A percentile compares a stretch with the other conserved stretches of the same genome.
phyloP scores from a whole-genome alignment of 176 grass and related monocot species.

The Carex littledalei region DNA sequence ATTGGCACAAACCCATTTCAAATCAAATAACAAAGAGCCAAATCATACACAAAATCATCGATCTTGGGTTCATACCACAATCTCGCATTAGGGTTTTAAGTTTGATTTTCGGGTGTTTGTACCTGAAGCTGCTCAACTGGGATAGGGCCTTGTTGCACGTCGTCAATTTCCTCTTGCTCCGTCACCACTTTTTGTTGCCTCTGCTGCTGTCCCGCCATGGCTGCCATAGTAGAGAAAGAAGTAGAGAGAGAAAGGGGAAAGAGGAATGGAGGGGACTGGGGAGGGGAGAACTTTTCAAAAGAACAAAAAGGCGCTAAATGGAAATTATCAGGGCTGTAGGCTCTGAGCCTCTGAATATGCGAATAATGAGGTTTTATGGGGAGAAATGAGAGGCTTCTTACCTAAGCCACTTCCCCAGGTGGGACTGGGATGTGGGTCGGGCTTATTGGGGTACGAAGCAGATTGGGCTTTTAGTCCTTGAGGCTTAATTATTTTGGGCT shows the following conservation, averaged over 20 bases:
- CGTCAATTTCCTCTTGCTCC: constrained; percentile 46
- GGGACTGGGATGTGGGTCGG: not conserved
- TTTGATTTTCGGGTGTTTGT: not conserved
- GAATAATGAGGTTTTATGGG: not conserved
- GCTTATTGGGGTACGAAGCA: not conserved
- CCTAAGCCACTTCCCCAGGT: not conserved
- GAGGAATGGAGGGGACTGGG: not conserved
- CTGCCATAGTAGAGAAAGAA: constrained; percentile 25
- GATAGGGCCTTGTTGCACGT: constrained; percentile 72
- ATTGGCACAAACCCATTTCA: constrained; percentile 11
- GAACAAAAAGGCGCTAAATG: constrained; percentile 23
- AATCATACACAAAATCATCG: constrained; percentile 19
- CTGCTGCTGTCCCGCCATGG: constrained; percentile 55
- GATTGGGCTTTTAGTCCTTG: not conserved
- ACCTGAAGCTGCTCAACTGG: constrained; percentile 83
- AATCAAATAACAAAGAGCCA: not conserved
- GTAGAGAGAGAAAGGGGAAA: not conserved
- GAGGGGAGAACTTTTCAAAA: constrained; percentile 12
- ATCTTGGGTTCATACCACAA: constrained; percentile 15
- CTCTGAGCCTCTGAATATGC: not conserved
- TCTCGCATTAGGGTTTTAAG: constrained; percentile 33
- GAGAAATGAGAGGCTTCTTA: constrained; percentile 10
- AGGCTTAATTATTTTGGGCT: not conserved
- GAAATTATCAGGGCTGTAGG: no score
- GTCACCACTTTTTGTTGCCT: constrained; percentile 31